Conservation (phyloP, 164 flowering plant species). For the Umbellularia californica region DNA sequence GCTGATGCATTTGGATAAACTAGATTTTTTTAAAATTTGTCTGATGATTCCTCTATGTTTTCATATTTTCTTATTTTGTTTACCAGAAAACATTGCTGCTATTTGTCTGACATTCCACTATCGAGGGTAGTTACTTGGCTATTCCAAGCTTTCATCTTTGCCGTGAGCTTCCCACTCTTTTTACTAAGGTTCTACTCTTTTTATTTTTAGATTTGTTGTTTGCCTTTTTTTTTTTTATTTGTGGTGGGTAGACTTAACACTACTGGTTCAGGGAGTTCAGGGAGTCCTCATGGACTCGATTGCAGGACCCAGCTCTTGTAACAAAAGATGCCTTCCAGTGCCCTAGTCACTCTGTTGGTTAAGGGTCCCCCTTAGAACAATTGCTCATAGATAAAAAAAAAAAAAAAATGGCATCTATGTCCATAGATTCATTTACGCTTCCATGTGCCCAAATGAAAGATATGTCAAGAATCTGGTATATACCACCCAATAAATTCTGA, state of each 20-base stretch:
- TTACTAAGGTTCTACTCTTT: slow-evolving; percentile 54
- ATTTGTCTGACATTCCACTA: slow-evolving; percentile 33
- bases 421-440: neutral
- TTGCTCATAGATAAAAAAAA: no score
- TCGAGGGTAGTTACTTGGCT: slow-evolving; percentile 46
- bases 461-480: no score
- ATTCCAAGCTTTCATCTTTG: slow-evolving; percentile 63
- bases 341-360: no score
- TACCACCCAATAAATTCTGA: no score
- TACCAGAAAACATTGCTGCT: slow-evolving; percentile 46
- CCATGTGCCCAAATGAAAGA: no score
- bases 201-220: neutral
- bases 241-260: no score
- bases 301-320: no score
- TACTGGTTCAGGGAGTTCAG: no score
- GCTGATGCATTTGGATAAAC: neutral
- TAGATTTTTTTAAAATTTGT: neutral
- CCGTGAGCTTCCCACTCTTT: slow-evolving; percentile 68
- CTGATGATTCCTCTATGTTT: neutral
- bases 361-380: no score
- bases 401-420: neutral
- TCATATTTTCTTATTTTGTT: slow-evolving; percentile 9
- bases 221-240: no score
- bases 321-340: no score
- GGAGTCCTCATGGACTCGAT: no score